Conservation (phyloP, 768 basidiomycete genomes). For the Russula griseocarnosa region DNA sequence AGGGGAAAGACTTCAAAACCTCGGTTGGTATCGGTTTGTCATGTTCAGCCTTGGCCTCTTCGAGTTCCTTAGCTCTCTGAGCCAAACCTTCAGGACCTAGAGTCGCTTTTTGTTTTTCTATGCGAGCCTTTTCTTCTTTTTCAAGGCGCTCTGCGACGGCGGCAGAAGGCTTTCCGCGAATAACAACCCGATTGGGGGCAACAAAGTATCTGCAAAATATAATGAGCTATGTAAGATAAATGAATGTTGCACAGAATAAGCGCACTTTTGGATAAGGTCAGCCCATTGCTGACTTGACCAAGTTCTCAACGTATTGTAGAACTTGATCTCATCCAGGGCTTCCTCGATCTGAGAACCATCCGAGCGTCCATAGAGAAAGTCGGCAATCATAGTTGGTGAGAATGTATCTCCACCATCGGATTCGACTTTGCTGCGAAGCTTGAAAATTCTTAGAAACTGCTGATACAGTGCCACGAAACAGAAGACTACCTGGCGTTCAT, state of each 20-base stretch:
- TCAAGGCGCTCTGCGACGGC: conserved; percentile 76
- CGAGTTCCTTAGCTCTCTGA: conserved; percentile 60
- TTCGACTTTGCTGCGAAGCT: conserved; percentile 83
- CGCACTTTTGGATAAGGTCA: conserved; percentile 67
- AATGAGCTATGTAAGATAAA: neutral
- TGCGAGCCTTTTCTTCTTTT: conserved; percentile 71
- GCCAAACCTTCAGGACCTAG: conserved; percentile 82
- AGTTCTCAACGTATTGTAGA: conserved; percentile 58
- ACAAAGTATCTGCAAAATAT: conserved; percentile 64
- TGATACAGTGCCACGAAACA: neutral
- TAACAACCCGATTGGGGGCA: conserved; percentile 64
- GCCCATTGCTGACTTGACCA: conserved; percentile 82
- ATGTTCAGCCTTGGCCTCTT: conserved; percentile 83
- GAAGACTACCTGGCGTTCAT: conserved; percentile 70
- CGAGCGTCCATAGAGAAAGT: conserved; percentile 81
- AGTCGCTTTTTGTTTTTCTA: conserved; percentile 59
- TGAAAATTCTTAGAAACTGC: conserved; percentile 6
- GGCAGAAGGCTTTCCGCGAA: conserved; percentile 87
- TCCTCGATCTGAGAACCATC: conserved; percentile 74
- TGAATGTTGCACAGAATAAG: conserved; percentile 9
- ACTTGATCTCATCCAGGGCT: conserved; percentile 74
- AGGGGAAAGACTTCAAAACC: conserved; percentile 79
- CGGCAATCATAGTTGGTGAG: conserved; percentile 65
- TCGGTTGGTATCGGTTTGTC: conserved; percentile 76
- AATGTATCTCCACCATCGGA: conserved; percentile 79